These are phyloP conservation scores for Artemisia tridentata DNA, from an alignment of 129 eudicot species.

Conservation along the genomic window DNA sequence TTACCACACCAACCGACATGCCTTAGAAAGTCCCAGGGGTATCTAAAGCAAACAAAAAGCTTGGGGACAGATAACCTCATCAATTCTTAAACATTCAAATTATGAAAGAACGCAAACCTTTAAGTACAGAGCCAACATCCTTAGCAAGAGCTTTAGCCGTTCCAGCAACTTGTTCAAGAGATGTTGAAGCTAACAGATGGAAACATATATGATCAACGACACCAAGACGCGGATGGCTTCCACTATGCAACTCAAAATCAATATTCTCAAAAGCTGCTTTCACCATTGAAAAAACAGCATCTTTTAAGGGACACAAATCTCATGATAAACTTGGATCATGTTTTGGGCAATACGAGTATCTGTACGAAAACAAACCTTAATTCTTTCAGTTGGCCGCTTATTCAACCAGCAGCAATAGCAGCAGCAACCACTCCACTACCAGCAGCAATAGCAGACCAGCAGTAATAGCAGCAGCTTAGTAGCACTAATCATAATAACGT, in stretches of 20 bases:
- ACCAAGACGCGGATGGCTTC: slow-evolving; percentile 94
- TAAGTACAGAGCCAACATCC: slow-evolving; percentile 65
- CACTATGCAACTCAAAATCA: slow-evolving; percentile 66
- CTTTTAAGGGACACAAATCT: slow-evolving; percentile 39
- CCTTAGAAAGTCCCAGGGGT: too few relatives aligned
- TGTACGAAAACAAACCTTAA: too few relatives aligned
- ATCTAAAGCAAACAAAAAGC: too few relatives aligned
- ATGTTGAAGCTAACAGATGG: slow-evolving; percentile 56
- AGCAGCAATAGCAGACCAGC: too few relatives aligned
- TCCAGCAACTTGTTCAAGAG: slow-evolving; percentile 62
- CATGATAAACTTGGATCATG: slow-evolving; percentile 25
- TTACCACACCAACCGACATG: too few relatives aligned
- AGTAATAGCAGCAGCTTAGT: too few relatives aligned
- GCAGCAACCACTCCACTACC: too few relatives aligned
- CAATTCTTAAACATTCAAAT: not conserved
- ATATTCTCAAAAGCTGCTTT: slow-evolving; percentile 72
- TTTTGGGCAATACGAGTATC: too few relatives aligned
- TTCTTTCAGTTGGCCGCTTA: too few relatives aligned
- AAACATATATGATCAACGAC: slow-evolving; percentile 94
- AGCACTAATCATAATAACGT: too few relatives aligned
- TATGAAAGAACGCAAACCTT: slow-evolving; percentile 46
- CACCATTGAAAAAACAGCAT: slow-evolving; percentile 77
- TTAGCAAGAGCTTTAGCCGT: slow-evolving; percentile 65
- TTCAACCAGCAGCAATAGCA: too few relatives aligned
- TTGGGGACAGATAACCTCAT: too few relatives aligned